Percentiles rank a stretch among this genome's conserved stretches.
These are phyloP conservation scores for Cyberlindnera galapagoensis DNA, from an alignment of 805 yeast species.

Conservation along the genomic window DNA sequence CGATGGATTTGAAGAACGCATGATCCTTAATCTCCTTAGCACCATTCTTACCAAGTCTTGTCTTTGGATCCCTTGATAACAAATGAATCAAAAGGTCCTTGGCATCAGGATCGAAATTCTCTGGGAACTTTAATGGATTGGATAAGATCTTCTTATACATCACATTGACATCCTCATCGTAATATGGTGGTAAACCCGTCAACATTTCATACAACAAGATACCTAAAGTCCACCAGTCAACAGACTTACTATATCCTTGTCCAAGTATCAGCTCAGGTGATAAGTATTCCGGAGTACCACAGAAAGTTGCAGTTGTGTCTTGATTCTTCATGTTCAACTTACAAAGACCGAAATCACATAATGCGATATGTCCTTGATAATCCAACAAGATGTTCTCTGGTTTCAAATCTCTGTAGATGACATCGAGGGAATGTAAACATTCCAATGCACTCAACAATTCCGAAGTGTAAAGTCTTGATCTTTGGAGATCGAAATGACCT, in stretches of 20 bases:
- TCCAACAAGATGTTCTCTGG: conserved; percentile 94
- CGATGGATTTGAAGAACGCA: conserved; percentile 80
- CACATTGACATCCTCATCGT: conserved; percentile 85
- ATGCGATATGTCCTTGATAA: conserved; percentile 95
- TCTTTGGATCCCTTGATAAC: conserved; percentile 77
- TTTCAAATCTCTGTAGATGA: conserved; percentile 90
- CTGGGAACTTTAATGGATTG: conserved; percentile 85
- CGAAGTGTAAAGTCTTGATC: conserved; percentile 91
- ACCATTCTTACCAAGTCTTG: conserved; percentile 72
- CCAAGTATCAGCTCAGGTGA: conserved; percentile 92
- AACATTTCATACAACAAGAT: conserved; percentile 91
- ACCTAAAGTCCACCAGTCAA: conserved; percentile 99
- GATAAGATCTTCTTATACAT: conserved; percentile 93
- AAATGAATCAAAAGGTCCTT: conserved; percentile 70
- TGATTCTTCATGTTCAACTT: conserved; percentile 89
- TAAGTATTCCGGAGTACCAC: conserved; percentile 96
- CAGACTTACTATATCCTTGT: conserved; percentile 91
- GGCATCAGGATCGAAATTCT: conserved; percentile 80
- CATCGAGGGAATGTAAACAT: conserved; percentile 83
- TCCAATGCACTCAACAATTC: conserved; percentile 91
- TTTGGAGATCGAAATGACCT: conserved; percentile 80
- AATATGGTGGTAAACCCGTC: conserved; percentile 95
- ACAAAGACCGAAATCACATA: conserved; percentile 96
- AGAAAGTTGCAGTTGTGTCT: conserved; percentile 86
- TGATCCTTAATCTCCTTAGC: conserved; percentile 81